Evolutionary conservation across 108 stramenopile species (phyloP), one percentile per base, ranked within the genome.

Genomic region (Skeletonema marinoi): DNA sequence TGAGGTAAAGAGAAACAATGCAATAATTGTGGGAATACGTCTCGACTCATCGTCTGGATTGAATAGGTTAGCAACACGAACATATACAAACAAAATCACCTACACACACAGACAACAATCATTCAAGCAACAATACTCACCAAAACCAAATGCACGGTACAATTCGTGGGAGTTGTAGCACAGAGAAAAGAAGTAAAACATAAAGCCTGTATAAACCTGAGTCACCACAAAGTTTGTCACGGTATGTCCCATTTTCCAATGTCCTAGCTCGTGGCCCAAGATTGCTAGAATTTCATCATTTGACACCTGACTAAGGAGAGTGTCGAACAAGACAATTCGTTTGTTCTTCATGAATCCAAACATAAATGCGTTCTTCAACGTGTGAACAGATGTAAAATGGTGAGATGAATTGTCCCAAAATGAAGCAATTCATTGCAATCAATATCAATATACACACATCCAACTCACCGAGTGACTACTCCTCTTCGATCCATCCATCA

Each of bases 261-360:
- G 99, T 21, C 99, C 95, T 17, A 94, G 82, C 80, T 93, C 96
- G 75, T 95, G 94, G 35, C 92, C 96, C 61, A 99, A 84, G 74
- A 99, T 97, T 60, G 97, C 95, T 60, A 99, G 71, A 60, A 99
- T 90, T 87, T 99, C 99, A 42, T 91, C 87, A 60, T 89, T 75
- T 7, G 84, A 72, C 29, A 93, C 93, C 73, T 94, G 94, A 32
- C 91, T 84, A 77, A 99, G 78, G 17, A 99, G 87, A 29, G 98
- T 99, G 82, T 99, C 99, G 75, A 96, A 99, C n/a, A 98, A 84
- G 14, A 99, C 98, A 78, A 99, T 99, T 54, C 99, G 91, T 87
- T 99, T 98, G 88, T 97, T 97, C 85, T 90, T 95, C 69, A 95
- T 92, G 75, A 98, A 97, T 19, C 98, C 98, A 89, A 96, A 98